phyloP scores from a whole-genome alignment of 371 early-diverging fungal genomes.

The Nosema granulosis region DNA sequence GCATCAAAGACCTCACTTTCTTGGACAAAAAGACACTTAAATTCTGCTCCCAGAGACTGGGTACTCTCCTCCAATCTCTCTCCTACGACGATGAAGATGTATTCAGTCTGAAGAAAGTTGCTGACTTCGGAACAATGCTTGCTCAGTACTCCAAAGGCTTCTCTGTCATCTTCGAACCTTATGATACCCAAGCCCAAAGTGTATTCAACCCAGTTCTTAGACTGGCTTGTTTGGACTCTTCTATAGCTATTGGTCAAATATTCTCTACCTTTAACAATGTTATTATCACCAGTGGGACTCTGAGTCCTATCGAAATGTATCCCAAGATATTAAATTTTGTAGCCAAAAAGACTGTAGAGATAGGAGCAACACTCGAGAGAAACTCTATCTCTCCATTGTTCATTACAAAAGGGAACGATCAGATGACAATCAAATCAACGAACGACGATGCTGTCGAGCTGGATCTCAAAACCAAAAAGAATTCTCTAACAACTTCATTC shows the following conservation, averaged over 20 bases:
- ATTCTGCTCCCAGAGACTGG: slow-evolving; percentile 74
- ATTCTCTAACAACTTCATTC: slow-evolving; percentile 82
- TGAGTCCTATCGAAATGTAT: slow-evolving; percentile 95
- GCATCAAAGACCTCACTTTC: slow-evolving; percentile 73
- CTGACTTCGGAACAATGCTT: slow-evolving; percentile 85
- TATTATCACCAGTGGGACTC: slow-evolving; percentile 95
- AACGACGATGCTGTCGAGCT: slow-evolving; percentile 2
- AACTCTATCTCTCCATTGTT: slow-evolving; percentile 88
- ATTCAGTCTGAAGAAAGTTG: slow-evolving; percentile 76
- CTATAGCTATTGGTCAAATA: slow-evolving; percentile 87
- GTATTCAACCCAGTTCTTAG: slow-evolving; percentile 73
- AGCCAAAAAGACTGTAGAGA: slow-evolving; percentile 75
- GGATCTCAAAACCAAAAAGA: background rate
- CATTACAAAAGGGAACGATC: slow-evolving; percentile 68
- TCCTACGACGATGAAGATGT: slow-evolving; percentile 83
- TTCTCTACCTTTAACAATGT: slow-evolving; percentile 89
- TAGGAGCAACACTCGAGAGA: slow-evolving; percentile 80
- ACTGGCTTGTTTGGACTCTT: slow-evolving; percentile 84
- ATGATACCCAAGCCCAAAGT: slow-evolving; percentile 79
- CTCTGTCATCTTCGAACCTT: slow-evolving; percentile 90
- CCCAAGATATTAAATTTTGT: slow-evolving; percentile 87
- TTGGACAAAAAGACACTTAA: slow-evolving; percentile 60
- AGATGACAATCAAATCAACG: slow-evolving; percentile 61
- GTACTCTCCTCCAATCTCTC: slow-evolving; percentile 78
- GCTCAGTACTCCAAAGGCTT: slow-evolving; percentile 93